phyloP scores from a whole-genome alignment of 495 filamentous ascomycete species.

The Tetracladium marchalianum region DNA sequence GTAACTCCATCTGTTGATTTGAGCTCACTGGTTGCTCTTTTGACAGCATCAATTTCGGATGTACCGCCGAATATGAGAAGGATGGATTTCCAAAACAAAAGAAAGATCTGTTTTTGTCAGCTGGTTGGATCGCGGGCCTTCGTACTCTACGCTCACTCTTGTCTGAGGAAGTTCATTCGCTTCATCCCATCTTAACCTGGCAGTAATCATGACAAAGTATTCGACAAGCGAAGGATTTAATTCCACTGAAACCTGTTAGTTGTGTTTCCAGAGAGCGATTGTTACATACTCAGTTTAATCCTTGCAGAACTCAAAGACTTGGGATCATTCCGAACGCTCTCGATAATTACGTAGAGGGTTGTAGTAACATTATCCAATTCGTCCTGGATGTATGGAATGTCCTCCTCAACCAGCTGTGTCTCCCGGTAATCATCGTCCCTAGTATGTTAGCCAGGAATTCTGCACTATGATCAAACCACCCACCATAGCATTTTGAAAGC shows the following conservation, averaged over 20 bases:
- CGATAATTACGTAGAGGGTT: slow-evolving; percentile 61
- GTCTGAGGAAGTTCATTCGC: slow-evolving; percentile 47
- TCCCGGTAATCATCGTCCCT: slow-evolving; percentile 21
- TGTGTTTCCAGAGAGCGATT: slow-evolving; percentile 18
- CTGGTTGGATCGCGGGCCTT: no score
- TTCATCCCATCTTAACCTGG: slow-evolving; percentile 84
- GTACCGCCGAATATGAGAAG: slow-evolving; percentile 76
- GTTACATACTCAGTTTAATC: slow-evolving; percentile 30
- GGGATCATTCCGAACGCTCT: slow-evolving; percentile 47
- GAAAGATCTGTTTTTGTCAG: slow-evolving; percentile 41
- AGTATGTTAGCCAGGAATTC: slow-evolving; percentile 19
- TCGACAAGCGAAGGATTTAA: slow-evolving; percentile 62
- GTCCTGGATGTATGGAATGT: slow-evolving; percentile 29
- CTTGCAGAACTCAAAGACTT: slow-evolving; percentile 28
- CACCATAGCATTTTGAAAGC: slow-evolving; percentile 48
- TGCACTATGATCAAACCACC: background rate
- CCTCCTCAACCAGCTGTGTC: slow-evolving; percentile 15
- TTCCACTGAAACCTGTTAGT: slow-evolving; percentile 25
- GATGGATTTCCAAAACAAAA: slow-evolving; percentile 85
- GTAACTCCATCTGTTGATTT: slow-evolving; percentile 23
- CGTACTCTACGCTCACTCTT: slow-evolving; percentile 3
- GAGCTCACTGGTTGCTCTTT: slow-evolving; percentile 47
- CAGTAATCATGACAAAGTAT: slow-evolving; percentile 63
- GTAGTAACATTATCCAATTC: slow-evolving; percentile 55
- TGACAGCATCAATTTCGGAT: slow-evolving; percentile 59